These are phyloP conservation scores for Penicillium vulpinum DNA, from an alignment of 2,329 filamentous ascomycete genomes.

Conservation along the genomic window DNA sequence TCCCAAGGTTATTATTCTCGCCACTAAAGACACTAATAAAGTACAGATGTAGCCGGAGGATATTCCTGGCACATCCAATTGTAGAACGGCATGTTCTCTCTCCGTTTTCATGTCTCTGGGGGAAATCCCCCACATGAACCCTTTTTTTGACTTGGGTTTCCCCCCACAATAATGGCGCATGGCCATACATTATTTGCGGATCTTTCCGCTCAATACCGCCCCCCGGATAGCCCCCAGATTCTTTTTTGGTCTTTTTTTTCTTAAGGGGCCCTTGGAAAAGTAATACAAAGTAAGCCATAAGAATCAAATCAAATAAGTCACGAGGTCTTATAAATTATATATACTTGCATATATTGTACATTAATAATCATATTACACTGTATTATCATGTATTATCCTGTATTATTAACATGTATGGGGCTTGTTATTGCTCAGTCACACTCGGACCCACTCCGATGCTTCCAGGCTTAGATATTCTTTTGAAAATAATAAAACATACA, in stretches of 20 bases:
- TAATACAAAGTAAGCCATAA: no score
- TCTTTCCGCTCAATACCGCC: conserved; percentile 17
- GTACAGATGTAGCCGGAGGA: no score
- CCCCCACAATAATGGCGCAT: conserved; percentile 32
- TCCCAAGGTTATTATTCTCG: not conserved
- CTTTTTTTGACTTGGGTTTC: conserved; percentile 12
- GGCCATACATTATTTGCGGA: conserved; percentile 22
- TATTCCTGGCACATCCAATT: no score
- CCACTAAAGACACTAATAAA: not conserved
- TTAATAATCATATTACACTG: no score
- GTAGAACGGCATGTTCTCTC: no score
- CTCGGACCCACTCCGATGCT: not conserved
- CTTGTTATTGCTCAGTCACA: not conserved
- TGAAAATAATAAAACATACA: no score
- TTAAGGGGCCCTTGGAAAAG: no score
- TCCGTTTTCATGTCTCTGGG: not conserved
- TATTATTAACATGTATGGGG: not conserved
- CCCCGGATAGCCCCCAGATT: no score
- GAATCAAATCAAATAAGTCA: not conserved
- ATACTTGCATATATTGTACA: no score
- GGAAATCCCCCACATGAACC: conserved; percentile 28
- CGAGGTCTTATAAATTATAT: no score
- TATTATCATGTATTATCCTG: no score
- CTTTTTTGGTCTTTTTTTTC: no score
- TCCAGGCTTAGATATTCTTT: not conserved